Percentiles rank a stretch among this genome's conserved stretches.
phyloP scores from a whole-genome alignment of 202 grass and related monocot genomes.

The Schoenoplectus tabernaemontani region DNA sequence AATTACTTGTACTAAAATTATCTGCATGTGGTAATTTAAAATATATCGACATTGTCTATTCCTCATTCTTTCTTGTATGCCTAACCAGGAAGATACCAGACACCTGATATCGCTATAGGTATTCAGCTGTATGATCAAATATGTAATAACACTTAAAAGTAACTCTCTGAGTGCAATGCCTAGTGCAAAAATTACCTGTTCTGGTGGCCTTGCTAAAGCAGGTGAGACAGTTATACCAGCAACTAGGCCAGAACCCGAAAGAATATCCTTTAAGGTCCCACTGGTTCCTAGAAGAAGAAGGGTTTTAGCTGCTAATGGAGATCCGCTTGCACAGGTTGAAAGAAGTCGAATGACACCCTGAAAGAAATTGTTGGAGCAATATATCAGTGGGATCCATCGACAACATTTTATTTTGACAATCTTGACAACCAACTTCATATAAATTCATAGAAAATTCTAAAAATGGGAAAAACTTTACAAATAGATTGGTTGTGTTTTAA shows the following conservation, averaged over 20 bases:
- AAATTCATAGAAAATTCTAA: too few species aligned
- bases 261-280: slow-evolving; percentile 80
- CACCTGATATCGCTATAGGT: neutral
- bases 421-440: too few species aligned
- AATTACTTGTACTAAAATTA: neutral
- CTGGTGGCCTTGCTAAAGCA: slow-evolving; percentile 60
- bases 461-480: too few species aligned
- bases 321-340: slow-evolving; percentile 74
- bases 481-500: too few species aligned
- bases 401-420: too few species aligned
- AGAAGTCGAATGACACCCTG: slow-evolving; percentile 78
- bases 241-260: slow-evolving; percentile 65
- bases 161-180: neutral
- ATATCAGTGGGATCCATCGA: too few species aligned
- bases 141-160: neutral
- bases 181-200: slow-evolving; percentile 43
- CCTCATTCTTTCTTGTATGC: neutral
- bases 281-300: slow-evolving; percentile 77
- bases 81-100: neutral
- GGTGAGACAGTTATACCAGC: slow-evolving; percentile 51
- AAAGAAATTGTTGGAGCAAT: slow-evolving; percentile 10
- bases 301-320: slow-evolving; percentile 62
- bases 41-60: neutral
- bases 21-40: neutral
- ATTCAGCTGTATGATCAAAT: neutral